These are phyloP conservation scores for Fusarium sp. DNA, from an alignment of 2,329 filamentous ascomycete species.

Conservation along the genomic window DNA sequence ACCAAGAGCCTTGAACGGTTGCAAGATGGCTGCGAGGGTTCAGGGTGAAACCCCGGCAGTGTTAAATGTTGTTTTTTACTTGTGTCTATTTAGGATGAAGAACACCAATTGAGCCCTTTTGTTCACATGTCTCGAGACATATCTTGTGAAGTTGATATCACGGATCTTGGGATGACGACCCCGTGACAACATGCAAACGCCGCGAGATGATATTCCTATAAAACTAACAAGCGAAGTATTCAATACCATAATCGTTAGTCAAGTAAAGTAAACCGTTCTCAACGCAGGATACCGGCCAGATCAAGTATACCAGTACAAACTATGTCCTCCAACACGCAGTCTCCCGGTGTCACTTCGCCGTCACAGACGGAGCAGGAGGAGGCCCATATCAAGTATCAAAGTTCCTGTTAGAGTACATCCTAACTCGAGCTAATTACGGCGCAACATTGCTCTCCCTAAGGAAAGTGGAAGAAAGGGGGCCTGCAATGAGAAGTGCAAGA, in stretches of 20 bases:
- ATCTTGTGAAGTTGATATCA: constrained; percentile 17
- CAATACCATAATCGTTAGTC: neutral
- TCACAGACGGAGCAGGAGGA: constrained; percentile 24
- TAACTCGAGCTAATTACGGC: neutral
- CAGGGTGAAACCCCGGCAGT: too few species aligned
- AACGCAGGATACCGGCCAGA: too few species aligned
- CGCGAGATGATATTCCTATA: neutral
- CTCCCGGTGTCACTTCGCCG: constrained; percentile 15
- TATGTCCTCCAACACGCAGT: constrained; percentile 7
- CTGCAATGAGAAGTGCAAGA: too few species aligned
- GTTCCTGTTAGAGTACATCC: neutral
- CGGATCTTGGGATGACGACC: constrained; percentile 17
- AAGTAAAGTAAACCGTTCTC: too few species aligned
- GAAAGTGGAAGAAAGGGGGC: neutral
- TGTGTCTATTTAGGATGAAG: neutral
- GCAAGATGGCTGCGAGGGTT: neutral
- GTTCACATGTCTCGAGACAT: neutral
- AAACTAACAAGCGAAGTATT: neutral
- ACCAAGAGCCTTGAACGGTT: neutral
- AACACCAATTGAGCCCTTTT: neutral
- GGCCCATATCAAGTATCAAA: neutral
- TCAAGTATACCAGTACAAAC: too few species aligned
- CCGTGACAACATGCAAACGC: constrained; percentile 21
- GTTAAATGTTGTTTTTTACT: neutral
- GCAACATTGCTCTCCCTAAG: constrained; percentile 29